These are phyloP conservation scores for Annulohypoxylon moriforme DNA, from an alignment of 495 filamentous ascomycete genomes.

Conservation along the genomic window DNA sequence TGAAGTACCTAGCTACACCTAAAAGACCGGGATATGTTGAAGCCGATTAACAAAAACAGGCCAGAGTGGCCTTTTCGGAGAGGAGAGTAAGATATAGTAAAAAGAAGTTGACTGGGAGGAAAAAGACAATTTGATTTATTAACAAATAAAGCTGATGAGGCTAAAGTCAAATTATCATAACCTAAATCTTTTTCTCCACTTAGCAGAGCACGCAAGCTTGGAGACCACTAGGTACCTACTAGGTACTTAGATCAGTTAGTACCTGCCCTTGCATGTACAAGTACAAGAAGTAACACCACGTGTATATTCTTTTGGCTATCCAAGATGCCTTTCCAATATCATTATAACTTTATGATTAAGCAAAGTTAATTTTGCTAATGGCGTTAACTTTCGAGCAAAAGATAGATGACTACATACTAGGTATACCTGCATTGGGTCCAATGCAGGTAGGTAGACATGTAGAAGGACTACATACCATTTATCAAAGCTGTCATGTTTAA, in stretches of 20 bases:
- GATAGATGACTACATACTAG: too few species aligned
- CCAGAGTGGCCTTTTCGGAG: constrained; percentile 36
- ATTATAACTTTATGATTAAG: background rate
- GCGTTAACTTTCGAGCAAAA: too few species aligned
- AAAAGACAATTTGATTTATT: constrained; percentile 8
- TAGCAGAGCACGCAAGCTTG: constrained; percentile 23
- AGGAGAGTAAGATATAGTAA: background rate
- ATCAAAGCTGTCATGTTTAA: too few species aligned
- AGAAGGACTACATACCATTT: too few species aligned
- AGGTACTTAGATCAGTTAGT: background rate
- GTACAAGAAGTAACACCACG: background rate
- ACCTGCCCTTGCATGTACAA: background rate
- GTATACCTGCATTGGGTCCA: too few species aligned
- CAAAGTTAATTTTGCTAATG: background rate
- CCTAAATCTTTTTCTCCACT: constrained; percentile 29
- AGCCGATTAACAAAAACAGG: constrained; percentile 27
- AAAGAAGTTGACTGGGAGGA: background rate
- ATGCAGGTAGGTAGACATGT: too few species aligned
- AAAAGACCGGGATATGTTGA: background rate
- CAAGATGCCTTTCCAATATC: background rate
- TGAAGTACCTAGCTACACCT: background rate
- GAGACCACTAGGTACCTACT: background rate
- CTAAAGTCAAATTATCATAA: constrained; percentile 46
- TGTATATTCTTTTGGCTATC: constrained; percentile 5
- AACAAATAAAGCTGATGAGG: constrained; percentile 46